Evolutionary conservation across 2,329 filamentous ascomycete genomes (phyloP).

Genomic region (Stachybotrys echinatus): DNA sequence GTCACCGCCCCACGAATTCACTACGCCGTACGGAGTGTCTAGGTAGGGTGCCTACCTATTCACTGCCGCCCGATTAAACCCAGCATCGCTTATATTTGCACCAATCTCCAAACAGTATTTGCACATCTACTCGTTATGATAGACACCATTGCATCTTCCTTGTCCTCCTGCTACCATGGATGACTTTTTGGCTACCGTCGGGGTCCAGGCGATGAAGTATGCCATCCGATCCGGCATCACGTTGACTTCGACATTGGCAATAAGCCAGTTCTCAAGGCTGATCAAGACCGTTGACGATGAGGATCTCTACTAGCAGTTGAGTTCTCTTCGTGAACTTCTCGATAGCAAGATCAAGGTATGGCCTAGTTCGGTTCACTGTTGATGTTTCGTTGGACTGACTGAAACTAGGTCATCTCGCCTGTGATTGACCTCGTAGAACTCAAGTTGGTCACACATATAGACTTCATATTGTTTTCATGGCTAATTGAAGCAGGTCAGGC

Average conservation of each 20-base stretch:
- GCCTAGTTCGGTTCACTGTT: conserved; percentile 4
- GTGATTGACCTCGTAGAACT: conserved; percentile 90
- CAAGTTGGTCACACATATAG: conserved; percentile 45
- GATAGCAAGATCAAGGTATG: conserved; percentile 80
- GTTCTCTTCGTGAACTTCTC: conserved; percentile 65
- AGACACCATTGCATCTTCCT: neutral
- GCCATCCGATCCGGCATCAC: conserved; percentile 83
- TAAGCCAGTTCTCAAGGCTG: conserved; percentile 73
- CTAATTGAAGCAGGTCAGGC: conserved; percentile 34
- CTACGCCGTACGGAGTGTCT: too few species aligned
- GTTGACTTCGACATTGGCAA: conserved; percentile 79
- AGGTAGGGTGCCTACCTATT: too few species aligned
- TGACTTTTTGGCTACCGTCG: conserved; percentile 47
- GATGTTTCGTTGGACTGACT: neutral
- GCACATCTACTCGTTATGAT: too few species aligned
- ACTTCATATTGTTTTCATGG: conserved; percentile 8
- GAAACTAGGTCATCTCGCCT: conserved; percentile 70
- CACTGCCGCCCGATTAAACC: too few species aligned
- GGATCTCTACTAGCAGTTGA: conserved; percentile 63
- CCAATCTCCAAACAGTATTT: too few species aligned
- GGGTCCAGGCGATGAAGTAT: conserved; percentile 80
- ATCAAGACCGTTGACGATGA: conserved; percentile 72
- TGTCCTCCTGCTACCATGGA: conserved; percentile 55
- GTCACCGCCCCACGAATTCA: too few species aligned
- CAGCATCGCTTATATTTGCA: too few species aligned